Evolutionary conservation across 1,139 yeast genomes (phyloP).

Genomic region (Candida albicans): DNA sequence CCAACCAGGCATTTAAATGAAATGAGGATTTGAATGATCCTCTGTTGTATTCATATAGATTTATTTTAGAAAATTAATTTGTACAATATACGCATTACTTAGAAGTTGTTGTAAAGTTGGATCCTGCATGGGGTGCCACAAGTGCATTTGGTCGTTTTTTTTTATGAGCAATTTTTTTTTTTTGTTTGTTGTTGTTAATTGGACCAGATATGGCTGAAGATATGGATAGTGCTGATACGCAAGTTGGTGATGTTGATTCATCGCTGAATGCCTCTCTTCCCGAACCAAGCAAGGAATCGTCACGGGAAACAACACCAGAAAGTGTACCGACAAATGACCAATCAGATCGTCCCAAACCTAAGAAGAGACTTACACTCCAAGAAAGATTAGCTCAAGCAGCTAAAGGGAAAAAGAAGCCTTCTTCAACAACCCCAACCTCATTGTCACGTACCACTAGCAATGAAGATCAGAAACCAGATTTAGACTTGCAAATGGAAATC

Average conservation of each 20-base stretch:
- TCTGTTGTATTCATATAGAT: too few relatives aligned
- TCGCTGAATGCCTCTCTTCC: not conserved
- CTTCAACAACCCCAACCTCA: slow-evolving; percentile 10
- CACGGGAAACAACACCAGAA: not conserved
- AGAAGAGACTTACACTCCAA: slow-evolving; percentile 65
- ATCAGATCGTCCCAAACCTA: slow-evolving; percentile 13
- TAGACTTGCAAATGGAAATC: slow-evolving; percentile 6
- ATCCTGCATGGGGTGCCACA: too few relatives aligned
- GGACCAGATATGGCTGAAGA: not conserved
- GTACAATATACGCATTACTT: too few relatives aligned
- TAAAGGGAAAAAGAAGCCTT: slow-evolving; percentile 38
- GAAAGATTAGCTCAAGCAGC: slow-evolving; percentile 85
- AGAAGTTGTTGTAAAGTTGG: too few relatives aligned
- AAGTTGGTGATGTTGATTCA: not conserved
- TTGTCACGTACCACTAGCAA: slow-evolving; percentile 5
- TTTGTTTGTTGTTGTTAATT: too few relatives aligned
- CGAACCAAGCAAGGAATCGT: not conserved
- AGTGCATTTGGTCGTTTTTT: too few relatives aligned
- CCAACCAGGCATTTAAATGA: slow-evolving; percentile 1
- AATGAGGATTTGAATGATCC: not conserved
- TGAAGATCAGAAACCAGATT: not conserved
- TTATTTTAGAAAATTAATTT: too few relatives aligned
- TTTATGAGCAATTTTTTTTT: too few relatives aligned
- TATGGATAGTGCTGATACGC: not conserved
- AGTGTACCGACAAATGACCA: not conserved